These are phyloP conservation scores for Spirogloea muscicola DNA, from an alignment of 139 green algal genomes.

Conservation along the genomic window DNA sequence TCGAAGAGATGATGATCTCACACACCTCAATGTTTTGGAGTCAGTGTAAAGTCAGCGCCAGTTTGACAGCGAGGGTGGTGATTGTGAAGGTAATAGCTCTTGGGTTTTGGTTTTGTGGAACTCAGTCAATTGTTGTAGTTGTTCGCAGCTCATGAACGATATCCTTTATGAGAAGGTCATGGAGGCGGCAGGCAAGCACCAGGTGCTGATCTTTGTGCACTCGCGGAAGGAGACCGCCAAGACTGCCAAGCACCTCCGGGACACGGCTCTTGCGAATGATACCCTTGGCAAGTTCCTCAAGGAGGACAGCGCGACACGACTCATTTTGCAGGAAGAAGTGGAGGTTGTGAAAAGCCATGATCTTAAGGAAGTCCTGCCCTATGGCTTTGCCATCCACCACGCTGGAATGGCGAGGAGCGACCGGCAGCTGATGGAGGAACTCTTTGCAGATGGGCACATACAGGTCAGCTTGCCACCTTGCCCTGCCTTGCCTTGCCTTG, in stretches of 20 bases:
- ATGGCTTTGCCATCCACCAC: constrained; percentile 95
- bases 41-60: too few species aligned
- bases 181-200: constrained; percentile 82
- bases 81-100: too few species aligned
- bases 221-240: constrained; percentile 97
- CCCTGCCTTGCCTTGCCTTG: neutral
- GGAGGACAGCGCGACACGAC: constrained; percentile 71
- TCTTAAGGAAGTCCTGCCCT: constrained; percentile 88
- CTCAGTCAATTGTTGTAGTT: too few species aligned
- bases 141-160: constrained; percentile 67
- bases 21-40: too few species aligned
- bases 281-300: constrained; percentile 71
- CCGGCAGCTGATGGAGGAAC: constrained; percentile 92
- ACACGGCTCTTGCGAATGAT: constrained; percentile 51
- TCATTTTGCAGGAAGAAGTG: constrained; percentile 86
- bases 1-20: too few species aligned
- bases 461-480: constrained; percentile 43
- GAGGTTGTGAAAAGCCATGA: constrained; percentile 78
- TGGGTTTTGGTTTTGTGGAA: too few species aligned
- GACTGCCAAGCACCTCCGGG: constrained; percentile 62
- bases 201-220: constrained; percentile 97
- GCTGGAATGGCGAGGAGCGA: constrained; percentile 88
- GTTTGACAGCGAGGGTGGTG: too few species aligned
- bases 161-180: constrained; percentile 98
- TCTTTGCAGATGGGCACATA: constrained; percentile 94